These are phyloP conservation scores for Arxiozyma heterogenica DNA, from an alignment of 1,139 yeast species.

Conservation along the genomic window DNA sequence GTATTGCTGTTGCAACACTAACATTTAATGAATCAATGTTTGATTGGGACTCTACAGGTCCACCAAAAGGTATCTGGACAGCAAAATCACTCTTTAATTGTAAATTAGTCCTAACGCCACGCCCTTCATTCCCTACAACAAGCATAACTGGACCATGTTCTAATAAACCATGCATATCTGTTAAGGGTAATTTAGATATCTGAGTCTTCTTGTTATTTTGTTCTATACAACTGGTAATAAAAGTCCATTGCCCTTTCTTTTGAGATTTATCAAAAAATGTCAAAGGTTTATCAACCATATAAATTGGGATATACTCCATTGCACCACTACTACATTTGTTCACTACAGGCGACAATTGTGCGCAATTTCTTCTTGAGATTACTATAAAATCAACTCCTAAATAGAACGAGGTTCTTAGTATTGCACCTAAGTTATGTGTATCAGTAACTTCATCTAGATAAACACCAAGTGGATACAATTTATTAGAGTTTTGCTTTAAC, in stretches of 20 bases:
- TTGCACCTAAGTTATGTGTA: slow-evolving; percentile 86
- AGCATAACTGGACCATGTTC: slow-evolving; percentile 51
- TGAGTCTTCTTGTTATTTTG: slow-evolving; percentile 12
- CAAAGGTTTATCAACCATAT: slow-evolving; percentile 48
- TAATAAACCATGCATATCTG: slow-evolving; percentile 39
- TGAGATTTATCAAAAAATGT: slow-evolving; percentile 49
- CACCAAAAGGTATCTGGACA: slow-evolving; percentile 40
- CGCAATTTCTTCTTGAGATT: slow-evolving; percentile 61
- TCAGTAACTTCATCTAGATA: slow-evolving; percentile 79
- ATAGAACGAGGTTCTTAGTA: slow-evolving; percentile 71
- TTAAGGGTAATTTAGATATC: slow-evolving; percentile 35
- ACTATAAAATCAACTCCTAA: slow-evolving; percentile 79
- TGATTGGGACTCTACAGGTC: slow-evolving; percentile 27
- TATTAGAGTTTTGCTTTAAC: slow-evolving; percentile 8
- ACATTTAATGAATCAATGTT: slow-evolving; percentile 75
- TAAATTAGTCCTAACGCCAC: slow-evolving; percentile 64
- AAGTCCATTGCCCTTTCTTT: slow-evolving; percentile 54
- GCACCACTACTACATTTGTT: slow-evolving; percentile 87
- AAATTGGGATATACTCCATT: slow-evolving; percentile 60
- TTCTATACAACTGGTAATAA: slow-evolving; percentile 45
- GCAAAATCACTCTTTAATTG: slow-evolving; percentile 54
- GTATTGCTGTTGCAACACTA: slow-evolving; percentile 75
- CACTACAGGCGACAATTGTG: slow-evolving; percentile 61
- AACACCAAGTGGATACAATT: slow-evolving; percentile 56
- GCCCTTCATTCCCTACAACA: slow-evolving; percentile 79